Base-by-base conservation (phyloP, 352 stramenopile genomes). In the Globisporangium heterothallicum region DNA sequence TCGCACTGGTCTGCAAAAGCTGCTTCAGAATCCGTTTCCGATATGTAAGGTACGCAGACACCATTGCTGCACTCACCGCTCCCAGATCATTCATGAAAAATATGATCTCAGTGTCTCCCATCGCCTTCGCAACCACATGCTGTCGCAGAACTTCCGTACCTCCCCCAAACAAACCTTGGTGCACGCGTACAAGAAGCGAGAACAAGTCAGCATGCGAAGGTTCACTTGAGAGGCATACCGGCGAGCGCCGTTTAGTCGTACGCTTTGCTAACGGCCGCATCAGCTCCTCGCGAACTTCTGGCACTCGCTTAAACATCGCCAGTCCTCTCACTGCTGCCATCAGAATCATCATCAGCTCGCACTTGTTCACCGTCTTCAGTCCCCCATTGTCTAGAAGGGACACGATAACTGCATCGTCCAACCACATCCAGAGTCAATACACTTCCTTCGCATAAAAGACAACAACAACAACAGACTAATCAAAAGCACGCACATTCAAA, bases 11-110 rank as follows among this genome's bases (percentile, higher is more conserved):
- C 75, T 86, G 4, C 25, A 26, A 7, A 36, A 10, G 38, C 8
- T 4, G 7, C 18, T 3, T 43, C n/a, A 42, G 16, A 9, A 34
- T 22, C 13, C 0, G 12, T 2, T 12, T 44, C n/a, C 40, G 4
- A 38, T 16, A 38, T 16, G n/a, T 2, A 1, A 10, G 32, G 8
- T 18, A 16, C 5, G 1, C 0, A 18, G 0, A n/a, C 34, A 26
- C 27, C 32, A 0, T 12, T 42, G 21, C 8, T 32, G 1, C 21
- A 41, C 65, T 35, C 40, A 88, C 78, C 41, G 72, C 67, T 34
- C 85, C 75, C 2, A 88, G 53, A 21, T 86, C 78, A 48, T 80
- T 88, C 78, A 86, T 83, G 51, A 88, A 86, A 43, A 88, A 88
- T 21, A 88, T 51, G 29, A 88, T 73, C 44, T 88, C 75, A 9